Evolutionary conservation across 768 basidiomycete genomes (phyloP).

Genomic region (Sarcodon aspratus): DNA sequence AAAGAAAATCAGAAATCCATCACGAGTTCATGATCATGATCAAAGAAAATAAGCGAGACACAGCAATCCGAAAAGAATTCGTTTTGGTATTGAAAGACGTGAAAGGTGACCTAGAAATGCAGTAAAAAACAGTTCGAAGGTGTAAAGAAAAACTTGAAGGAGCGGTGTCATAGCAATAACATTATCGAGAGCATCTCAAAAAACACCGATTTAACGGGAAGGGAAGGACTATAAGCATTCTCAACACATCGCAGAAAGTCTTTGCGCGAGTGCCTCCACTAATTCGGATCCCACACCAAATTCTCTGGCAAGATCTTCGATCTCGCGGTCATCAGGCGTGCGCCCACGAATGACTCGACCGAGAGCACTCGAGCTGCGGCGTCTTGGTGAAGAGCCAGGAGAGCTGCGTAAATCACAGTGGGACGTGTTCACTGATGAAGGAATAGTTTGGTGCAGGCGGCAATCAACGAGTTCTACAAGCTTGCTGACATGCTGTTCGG

Average conservation of each 20-base stretch:
- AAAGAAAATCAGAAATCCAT: no score
- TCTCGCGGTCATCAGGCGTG: not conserved
- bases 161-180: not conserved
- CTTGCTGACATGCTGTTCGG: slow-evolving; percentile 42
- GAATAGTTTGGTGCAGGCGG: not conserved
- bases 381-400: not conserved
- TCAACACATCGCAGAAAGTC: slow-evolving; percentile 26
- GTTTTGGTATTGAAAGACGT: no score
- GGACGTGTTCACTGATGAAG: slow-evolving; percentile 7
- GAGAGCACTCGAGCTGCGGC: not conserved
- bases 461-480: slow-evolving; percentile 31
- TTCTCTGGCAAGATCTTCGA: slow-evolving; percentile 51
- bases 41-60: not conserved
- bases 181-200: not conserved
- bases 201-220: not conserved
- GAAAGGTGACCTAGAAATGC: not conserved
- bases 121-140: not conserved
- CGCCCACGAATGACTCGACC: not conserved
- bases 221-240: not conserved
- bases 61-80: no score
- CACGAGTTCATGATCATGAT: not conserved
- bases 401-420: slow-evolving; percentile 3
- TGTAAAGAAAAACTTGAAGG: not conserved
- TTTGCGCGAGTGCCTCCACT: slow-evolving; percentile 56
- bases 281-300: slow-evolving; percentile 64